These are phyloP conservation scores for Eucalyptus coolabah DNA, from an alignment of 345 rosid species.

Conservation along the genomic window DNA sequence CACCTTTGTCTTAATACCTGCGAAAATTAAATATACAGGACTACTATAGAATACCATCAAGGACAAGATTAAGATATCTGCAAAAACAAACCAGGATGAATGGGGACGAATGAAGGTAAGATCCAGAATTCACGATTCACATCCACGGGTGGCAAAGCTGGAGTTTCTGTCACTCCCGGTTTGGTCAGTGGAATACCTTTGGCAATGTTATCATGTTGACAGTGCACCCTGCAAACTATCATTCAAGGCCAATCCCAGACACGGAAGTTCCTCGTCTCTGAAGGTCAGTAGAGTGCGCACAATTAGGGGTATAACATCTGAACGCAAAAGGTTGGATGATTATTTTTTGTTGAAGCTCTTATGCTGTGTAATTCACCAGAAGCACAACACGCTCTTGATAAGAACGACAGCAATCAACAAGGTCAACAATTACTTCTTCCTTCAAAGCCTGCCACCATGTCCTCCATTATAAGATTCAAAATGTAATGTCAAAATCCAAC, in stretches of 20 bases:
- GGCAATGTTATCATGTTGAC: constrained; percentile 59
- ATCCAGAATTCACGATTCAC: constrained; percentile 31
- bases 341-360: constrained; percentile 5
- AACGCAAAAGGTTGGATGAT: background rate
- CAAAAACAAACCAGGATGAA: constrained; percentile 3
- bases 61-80: background rate
- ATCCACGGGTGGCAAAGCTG: constrained; percentile 38
- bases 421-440: constrained; percentile 77
- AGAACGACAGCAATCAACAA: constrained; percentile 76
- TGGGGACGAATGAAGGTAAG: constrained; percentile 17
- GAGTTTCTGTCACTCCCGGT: background rate
- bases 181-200: too few relatives aligned
- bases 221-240: constrained; percentile 65
- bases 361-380: constrained; percentile 64
- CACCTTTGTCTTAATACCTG: background rate
- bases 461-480: background rate
- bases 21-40: background rate
- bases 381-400: constrained; percentile 70
- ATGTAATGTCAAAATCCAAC: background rate
- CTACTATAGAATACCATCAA: background rate
- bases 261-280: too few relatives aligned
- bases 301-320: background rate
- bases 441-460: constrained; percentile 52
- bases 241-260: too few relatives aligned
- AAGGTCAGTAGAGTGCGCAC: too few relatives aligned